Evolutionary conservation across 495 filamentous ascomycete species (phyloP).

Genomic region (Thermochaetoides thermophila): DNA sequence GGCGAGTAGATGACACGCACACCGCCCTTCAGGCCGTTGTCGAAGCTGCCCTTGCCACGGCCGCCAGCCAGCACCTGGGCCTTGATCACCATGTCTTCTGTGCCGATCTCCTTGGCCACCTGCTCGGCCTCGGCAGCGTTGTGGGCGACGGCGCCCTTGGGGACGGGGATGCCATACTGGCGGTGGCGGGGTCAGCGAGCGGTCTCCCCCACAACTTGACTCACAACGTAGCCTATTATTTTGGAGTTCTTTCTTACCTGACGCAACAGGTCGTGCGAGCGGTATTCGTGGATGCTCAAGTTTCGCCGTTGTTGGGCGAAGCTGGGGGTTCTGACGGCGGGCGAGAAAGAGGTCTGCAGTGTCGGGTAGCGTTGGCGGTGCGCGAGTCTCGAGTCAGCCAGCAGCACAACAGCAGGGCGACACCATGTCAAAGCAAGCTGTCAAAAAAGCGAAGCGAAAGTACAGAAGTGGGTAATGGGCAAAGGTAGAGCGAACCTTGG

Average conservation of each 20-base stretch:
- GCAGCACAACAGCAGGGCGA: too few relatives aligned
- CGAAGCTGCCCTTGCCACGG: constrained; percentile 90
- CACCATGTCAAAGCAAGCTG: too few relatives aligned
- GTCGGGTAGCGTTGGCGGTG: neutral
- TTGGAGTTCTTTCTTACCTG: constrained; percentile 35
- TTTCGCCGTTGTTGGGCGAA: constrained; percentile 58
- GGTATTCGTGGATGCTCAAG: constrained; percentile 94
- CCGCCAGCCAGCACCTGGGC: constrained; percentile 96
- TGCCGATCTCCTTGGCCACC: constrained; percentile 76
- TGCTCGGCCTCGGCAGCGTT: constrained; percentile 78
- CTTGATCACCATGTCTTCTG: constrained; percentile 98
- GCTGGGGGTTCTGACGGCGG: constrained; percentile 29
- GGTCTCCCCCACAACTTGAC: too few relatives aligned
- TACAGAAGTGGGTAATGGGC: too few relatives aligned
- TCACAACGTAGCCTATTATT: neutral
- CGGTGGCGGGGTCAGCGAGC: constrained; percentile 4
- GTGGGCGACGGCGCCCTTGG: constrained; percentile 71
- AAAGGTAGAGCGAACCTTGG: constrained; percentile 34
- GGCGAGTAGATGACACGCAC: constrained; percentile 94
- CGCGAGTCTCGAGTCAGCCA: too few relatives aligned
- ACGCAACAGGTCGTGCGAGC: constrained; percentile 78
- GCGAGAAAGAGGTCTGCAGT: constrained; percentile 23
- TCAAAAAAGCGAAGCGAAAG: too few relatives aligned
- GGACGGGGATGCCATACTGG: constrained; percentile 88
- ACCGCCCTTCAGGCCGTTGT: constrained; percentile 97